These are phyloP conservation scores for Magnaporthiopsis poae DNA, from an alignment of 2,329 filamentous ascomycete genomes.

Conservation along the genomic window DNA sequence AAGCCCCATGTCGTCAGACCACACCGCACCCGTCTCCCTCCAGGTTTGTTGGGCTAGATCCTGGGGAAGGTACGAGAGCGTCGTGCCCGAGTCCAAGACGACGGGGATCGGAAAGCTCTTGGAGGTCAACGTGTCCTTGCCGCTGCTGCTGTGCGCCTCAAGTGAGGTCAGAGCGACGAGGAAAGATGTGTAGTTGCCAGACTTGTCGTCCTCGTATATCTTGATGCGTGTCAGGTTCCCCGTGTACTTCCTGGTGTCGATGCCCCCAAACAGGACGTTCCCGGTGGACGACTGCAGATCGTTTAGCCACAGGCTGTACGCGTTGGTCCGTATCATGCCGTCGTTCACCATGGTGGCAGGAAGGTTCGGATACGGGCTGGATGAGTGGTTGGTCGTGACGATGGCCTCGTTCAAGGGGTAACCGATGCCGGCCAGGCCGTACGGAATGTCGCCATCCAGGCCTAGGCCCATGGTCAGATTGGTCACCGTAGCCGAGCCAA, in stretches of 20 bases:
- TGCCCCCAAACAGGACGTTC: slow-evolving; percentile 69
- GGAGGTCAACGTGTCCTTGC: slow-evolving; percentile 37
- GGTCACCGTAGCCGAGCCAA: slow-evolving; percentile 40
- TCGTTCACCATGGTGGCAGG: slow-evolving; percentile 54
- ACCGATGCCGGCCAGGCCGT: slow-evolving; percentile 52
- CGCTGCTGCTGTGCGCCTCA: slow-evolving; percentile 36
- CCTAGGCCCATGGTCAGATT: slow-evolving; percentile 53
- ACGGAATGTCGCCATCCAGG: slow-evolving; percentile 40
- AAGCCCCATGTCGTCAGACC: slow-evolving; percentile 24
- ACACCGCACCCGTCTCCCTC: slow-evolving; percentile 44
- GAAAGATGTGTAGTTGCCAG: slow-evolving; percentile 33
- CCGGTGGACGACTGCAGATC: slow-evolving; percentile 48
- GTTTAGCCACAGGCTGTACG: slow-evolving; percentile 63
- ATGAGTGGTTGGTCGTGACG: slow-evolving; percentile 20
- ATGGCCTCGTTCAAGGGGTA: slow-evolving; percentile 47
- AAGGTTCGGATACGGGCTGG: slow-evolving; percentile 43
- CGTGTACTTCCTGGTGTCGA: slow-evolving; percentile 64
- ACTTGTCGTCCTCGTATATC: slow-evolving; percentile 38
- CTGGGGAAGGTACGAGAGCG: slow-evolving; percentile 58
- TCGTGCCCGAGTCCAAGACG: slow-evolving; percentile 67
- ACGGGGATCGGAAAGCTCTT: slow-evolving; percentile 41
- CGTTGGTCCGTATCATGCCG: slow-evolving; percentile 53
- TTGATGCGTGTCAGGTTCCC: slow-evolving; percentile 54
- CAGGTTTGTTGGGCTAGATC: slow-evolving; percentile 45
- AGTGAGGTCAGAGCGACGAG: slow-evolving; percentile 39